Base-by-base conservation (phyloP, 106 monocot genomes). In the Platanthera guangdongensis region DNA sequence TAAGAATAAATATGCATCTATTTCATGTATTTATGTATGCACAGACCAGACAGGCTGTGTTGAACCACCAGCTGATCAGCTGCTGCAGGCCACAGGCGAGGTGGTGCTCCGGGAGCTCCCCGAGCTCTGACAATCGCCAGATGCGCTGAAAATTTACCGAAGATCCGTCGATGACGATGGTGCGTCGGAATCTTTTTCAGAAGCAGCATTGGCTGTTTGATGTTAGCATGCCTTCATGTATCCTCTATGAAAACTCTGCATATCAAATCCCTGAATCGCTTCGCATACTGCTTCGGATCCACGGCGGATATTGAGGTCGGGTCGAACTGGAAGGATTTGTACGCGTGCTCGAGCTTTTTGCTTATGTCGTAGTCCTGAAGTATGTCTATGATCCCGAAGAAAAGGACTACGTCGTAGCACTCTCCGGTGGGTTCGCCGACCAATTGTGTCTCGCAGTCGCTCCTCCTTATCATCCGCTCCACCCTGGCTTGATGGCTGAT, bases 331-430 rank as follows among this genome's bases (percentile, higher is more conserved):
- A 92, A 74, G 10, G 95, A 92, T 65, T 95, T 92, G 88, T 95
- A 95, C 14, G 92, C 95, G 73, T 95, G 95, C 76, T 95, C 95
- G 0, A 95, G 90, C 39, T 95, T 95, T 82, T 95, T 95, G 77
- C 95, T 95, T 76, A 95, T 95, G 77, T 95, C 95, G 54, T 95
- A 95, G 83, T 95, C 95, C 83, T 95, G 95, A 50, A 95, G 88
- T 18, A 95, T 95, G 86, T 95, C 95, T 8, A 95, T 95, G 80
- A 95, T 90, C 5, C 95, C 95, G 60, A 95, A 95, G 83, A 86
- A 88, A 25, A 95, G 78, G 11, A 92, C 57, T 7, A 92, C 92
- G 21, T 88, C 88, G 8, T 84, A 88, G 46, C 79, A 82, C 50
- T 88, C 85, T 19, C 90, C 88, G 1, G 90, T 89, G 25, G 86